Evolutionary conservation across 1,284 basidiomycete genomes (phyloP).

Genomic region (Austroboletus olivaceoglutinosus): DNA sequence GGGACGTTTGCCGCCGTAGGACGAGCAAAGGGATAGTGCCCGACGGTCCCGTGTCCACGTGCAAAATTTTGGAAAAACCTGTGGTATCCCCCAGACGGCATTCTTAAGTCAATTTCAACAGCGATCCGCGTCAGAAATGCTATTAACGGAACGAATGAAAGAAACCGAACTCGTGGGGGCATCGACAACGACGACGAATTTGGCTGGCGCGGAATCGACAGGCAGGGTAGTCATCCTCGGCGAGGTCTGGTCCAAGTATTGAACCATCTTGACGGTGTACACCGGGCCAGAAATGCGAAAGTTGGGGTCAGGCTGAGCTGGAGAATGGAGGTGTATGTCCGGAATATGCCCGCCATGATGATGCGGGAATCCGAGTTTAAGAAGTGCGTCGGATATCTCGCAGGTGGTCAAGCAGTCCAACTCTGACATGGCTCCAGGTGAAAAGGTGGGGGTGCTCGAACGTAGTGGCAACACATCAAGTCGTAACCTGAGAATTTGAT

Average conservation of each 20-base stretch:
- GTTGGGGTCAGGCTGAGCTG: constrained; percentile 26
- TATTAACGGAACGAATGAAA: background rate
- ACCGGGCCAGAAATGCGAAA: constrained; percentile 69
- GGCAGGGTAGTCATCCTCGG: constrained; percentile 77
- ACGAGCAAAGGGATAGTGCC: constrained; percentile 85
- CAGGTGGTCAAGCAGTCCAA: constrained; percentile 42
- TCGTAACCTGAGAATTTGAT: too few relatives aligned
- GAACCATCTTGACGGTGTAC: constrained; percentile 90
- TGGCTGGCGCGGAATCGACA: constrained; percentile 76
- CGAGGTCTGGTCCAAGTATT: constrained; percentile 55
- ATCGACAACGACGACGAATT: constrained; percentile 74
- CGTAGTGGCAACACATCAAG: too few relatives aligned
- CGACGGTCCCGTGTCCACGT: constrained; percentile 79
- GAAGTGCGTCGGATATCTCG: constrained; percentile 88
- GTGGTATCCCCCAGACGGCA: constrained; percentile 80
- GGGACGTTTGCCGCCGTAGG: constrained; percentile 78
- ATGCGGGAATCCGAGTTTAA: constrained; percentile 65
- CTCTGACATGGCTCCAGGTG: background rate
- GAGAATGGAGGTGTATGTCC: constrained; percentile 68
- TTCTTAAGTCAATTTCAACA: constrained; percentile 62
- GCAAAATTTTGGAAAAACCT: constrained; percentile 78
- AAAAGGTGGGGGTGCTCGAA: too few relatives aligned
- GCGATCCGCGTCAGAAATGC: constrained; percentile 3
- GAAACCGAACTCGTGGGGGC: constrained; percentile 64
- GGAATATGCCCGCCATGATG: constrained; percentile 51